Conservation (phyloP, 768 basidiomycete species). For the Steccherinum ochraceum region DNA sequence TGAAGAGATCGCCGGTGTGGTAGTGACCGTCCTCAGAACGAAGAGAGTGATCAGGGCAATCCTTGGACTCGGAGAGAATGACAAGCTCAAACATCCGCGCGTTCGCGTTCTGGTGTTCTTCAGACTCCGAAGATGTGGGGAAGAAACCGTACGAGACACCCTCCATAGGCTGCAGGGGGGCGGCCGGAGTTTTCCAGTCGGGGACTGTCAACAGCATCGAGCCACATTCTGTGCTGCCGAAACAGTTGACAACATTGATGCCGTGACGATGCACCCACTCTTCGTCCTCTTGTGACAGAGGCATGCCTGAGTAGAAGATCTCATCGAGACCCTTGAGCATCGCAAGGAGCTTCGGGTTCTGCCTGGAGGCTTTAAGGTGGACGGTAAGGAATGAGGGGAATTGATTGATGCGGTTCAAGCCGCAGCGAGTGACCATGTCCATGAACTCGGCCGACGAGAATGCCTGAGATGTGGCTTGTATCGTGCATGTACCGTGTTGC, state of each 20-base stretch:
- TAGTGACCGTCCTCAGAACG: constrained; percentile 61
- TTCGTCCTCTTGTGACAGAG: constrained; percentile 44
- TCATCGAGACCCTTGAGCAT: constrained; percentile 22
- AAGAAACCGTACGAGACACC: constrained; percentile 60
- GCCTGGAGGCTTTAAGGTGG: constrained; percentile 40
- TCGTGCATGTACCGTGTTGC: constrained; percentile 21
- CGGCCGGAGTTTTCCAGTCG: constrained; percentile 35
- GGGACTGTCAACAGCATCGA: constrained; percentile 25
- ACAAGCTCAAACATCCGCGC: constrained; percentile 59
- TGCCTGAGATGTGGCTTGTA: constrained; percentile 18
- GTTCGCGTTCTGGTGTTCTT: constrained; percentile 42
- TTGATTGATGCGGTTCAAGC: constrained; percentile 26
- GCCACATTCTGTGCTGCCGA: constrained; percentile 23
- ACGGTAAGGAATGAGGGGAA: constrained; percentile 24
- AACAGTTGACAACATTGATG: constrained; percentile 39
- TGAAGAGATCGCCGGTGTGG: constrained; percentile 78
- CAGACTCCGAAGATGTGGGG: constrained; percentile 37
- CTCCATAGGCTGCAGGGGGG: constrained; percentile 48
- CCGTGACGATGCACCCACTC: constrained; percentile 24
- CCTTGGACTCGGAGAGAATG: constrained; percentile 57
- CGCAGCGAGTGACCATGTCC: constrained; percentile 49
- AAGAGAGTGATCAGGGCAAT: constrained; percentile 60
- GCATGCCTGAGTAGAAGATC: constrained; percentile 24
- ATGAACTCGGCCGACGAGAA: constrained; percentile 25
- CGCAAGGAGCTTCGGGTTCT: constrained; percentile 47